These are phyloP conservation scores for Blepharisma stoltei DNA, from an alignment of 73 alveolate species.

Conservation along the genomic window DNA sequence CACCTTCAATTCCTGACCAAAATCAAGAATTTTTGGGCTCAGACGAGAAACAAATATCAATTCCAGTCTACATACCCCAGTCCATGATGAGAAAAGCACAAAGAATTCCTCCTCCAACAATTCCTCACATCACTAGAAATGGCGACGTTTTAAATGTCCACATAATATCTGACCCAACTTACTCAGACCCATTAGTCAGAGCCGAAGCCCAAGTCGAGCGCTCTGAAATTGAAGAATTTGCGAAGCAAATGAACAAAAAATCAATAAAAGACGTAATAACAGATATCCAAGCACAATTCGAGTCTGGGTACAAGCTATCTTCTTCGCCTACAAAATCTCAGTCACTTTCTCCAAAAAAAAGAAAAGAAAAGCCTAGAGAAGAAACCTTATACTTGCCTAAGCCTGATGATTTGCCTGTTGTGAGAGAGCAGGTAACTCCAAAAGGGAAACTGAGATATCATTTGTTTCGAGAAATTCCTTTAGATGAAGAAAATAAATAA, in stretches of 20 bases:
- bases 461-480: not conserved
- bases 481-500: not conserved
- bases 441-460: not conserved
- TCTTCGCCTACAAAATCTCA: not conserved
- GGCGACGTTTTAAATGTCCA: conserved; percentile 13
- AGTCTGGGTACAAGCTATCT: not conserved
- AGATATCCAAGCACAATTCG: conserved; percentile 2
- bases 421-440: not conserved
- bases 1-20: not conserved
- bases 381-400: not conserved
- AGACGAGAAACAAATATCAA: not conserved
- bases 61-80: conserved; percentile 7
- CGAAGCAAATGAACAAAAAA: not conserved
- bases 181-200: not conserved
- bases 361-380: not conserved
- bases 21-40: not conserved
- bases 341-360: not conserved
- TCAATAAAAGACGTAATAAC: not conserved
- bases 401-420: not conserved
- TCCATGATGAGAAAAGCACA: not conserved
- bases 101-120: conserved; percentile 6
- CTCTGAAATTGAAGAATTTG: not conserved
- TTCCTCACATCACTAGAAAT: not conserved
- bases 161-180: not conserved
- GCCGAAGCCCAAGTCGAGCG: conserved; percentile 13